Conservation (phyloP, 306 rosid genomes). For the Malus fusca region DNA sequence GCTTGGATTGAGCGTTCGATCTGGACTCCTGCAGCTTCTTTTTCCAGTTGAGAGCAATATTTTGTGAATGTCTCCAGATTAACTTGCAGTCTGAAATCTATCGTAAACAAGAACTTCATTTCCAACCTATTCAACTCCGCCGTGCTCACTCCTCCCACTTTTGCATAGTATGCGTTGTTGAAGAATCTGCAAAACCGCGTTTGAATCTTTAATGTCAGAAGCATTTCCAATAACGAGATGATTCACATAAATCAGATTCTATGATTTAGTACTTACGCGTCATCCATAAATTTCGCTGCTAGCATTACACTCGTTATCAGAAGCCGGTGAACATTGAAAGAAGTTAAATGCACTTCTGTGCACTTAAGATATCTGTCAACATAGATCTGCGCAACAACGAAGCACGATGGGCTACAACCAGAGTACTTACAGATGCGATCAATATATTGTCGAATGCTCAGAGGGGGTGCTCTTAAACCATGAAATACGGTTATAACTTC, state of each 20-base stretch:
- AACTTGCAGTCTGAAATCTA: constrained; percentile 87
- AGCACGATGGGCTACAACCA: constrained; percentile 94
- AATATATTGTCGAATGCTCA: constrained; percentile 64
- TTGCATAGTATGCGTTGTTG: constrained; percentile 93
- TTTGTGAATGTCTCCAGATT: constrained; percentile 57
- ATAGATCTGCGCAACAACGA: constrained; percentile 67
- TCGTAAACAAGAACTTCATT: constrained; percentile 69
- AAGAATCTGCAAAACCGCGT: constrained; percentile 60
- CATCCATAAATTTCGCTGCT: constrained; percentile 88
- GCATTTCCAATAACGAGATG: background rate
- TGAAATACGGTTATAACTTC: constrained; percentile 66
- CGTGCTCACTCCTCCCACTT: constrained; percentile 88
- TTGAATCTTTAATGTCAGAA: background rate
- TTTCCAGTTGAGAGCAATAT: constrained; percentile 67
- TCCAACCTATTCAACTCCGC: constrained; percentile 80
- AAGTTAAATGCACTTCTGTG: constrained; percentile 55
- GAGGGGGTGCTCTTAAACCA: constrained; percentile 69
- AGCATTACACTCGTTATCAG: constrained; percentile 87
- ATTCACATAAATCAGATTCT: background rate
- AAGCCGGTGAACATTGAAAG: constrained; percentile 84
- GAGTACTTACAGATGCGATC: constrained; percentile 90
- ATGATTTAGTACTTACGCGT: constrained; percentile 52
- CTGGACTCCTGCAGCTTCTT: constrained; percentile 45
- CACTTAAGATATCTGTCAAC: constrained; percentile 63
- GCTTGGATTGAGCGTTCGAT: constrained; percentile 76